Conservation (phyloP, 1,284 basidiomycete species). For the Sporisorium scitamineum region DNA sequence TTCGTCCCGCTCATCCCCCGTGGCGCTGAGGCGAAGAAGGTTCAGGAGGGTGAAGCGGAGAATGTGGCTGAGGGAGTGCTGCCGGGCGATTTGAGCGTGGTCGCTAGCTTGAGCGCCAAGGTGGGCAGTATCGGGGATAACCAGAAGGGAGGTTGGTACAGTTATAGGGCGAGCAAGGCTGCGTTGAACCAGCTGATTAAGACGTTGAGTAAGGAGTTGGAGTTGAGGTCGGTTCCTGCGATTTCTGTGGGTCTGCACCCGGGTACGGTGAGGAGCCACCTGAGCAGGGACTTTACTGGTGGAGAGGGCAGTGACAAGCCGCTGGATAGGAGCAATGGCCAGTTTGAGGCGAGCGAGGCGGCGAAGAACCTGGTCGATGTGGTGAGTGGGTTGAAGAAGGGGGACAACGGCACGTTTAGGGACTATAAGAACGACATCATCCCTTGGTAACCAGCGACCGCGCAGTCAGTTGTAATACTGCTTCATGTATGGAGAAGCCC, state of each 20-base stretch:
- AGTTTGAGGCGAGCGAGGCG: constrained; percentile 77
- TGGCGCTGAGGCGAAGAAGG: constrained; percentile 40
- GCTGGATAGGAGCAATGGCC: constrained; percentile 67
- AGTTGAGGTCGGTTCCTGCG: constrained; percentile 73
- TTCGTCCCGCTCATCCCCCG: constrained; percentile 72
- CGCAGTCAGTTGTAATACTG: too few relatives aligned
- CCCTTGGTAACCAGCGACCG: constrained; percentile 71
- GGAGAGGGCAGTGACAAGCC: constrained; percentile 52
- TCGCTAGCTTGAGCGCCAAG: constrained; percentile 74
- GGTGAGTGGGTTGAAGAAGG: constrained; percentile 71
- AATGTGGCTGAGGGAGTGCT: constrained; percentile 66
- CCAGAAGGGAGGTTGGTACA: constrained; percentile 78
- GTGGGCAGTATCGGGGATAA: constrained; percentile 78
- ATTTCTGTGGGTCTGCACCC: constrained; percentile 71
- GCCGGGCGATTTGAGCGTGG: constrained; percentile 66
- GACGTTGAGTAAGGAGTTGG: constrained; percentile 78
- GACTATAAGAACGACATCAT: constrained; percentile 78
- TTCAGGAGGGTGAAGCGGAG: constrained; percentile 52
- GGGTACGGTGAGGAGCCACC: constrained; percentile 72
- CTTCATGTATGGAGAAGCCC: too few relatives aligned
- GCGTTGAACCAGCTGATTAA: constrained; percentile 80
- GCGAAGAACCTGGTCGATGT: constrained; percentile 75
- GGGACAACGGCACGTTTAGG: constrained; percentile 77
- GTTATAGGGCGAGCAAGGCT: constrained; percentile 80
- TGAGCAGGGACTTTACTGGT: constrained; percentile 71